These are phyloP conservation scores for Mycena citricolor DNA, from an alignment of 1,284 basidiomycete genomes.

Conservation along the genomic window DNA sequence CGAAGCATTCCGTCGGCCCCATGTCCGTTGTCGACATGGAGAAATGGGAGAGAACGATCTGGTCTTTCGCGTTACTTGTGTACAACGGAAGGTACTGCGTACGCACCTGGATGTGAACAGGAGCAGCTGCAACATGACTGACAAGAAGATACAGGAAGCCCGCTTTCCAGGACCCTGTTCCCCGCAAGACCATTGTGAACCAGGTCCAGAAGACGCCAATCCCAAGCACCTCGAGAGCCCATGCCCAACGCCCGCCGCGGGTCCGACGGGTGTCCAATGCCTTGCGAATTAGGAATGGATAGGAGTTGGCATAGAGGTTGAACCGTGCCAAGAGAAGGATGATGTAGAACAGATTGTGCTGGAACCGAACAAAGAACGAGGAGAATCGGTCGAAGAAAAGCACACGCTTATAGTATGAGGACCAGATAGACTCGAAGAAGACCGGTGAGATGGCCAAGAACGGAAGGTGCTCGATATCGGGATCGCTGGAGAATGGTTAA, in stretches of 20 bases:
- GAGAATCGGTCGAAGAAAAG: conserved; percentile 79
- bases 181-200: conserved; percentile 67
- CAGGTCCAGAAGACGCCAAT: conserved; percentile 79
- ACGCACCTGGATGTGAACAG: conserved; percentile 80
- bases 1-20: conserved; percentile 89
- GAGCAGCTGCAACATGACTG: conserved; percentile 80
- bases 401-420: conserved; percentile 91
- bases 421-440: conserved; percentile 87
- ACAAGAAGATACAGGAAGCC: conserved; percentile 72
- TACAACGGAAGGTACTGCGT: conserved; percentile 1
- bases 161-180: conserved; percentile 67
- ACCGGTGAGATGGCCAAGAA: conserved; percentile 93
- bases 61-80: conserved; percentile 7
- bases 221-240: conserved; percentile 68
- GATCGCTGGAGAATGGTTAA: conserved; percentile 67
- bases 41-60: conserved; percentile 99
- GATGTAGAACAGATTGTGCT: conserved; percentile 94
- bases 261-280: conserved; percentile 59
- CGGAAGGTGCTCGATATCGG: conserved; percentile 93
- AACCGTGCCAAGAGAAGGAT: conserved; percentile 92
- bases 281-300: conserved; percentile 69
- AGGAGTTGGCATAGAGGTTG: conserved; percentile 93
- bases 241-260: conserved; percentile 68
- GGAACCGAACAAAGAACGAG: conserved; percentile 68
- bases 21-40: conserved; percentile 93